phyloP scores from a whole-genome alignment of 78 protist genomes.

The Ministeria vibrans region DNA sequence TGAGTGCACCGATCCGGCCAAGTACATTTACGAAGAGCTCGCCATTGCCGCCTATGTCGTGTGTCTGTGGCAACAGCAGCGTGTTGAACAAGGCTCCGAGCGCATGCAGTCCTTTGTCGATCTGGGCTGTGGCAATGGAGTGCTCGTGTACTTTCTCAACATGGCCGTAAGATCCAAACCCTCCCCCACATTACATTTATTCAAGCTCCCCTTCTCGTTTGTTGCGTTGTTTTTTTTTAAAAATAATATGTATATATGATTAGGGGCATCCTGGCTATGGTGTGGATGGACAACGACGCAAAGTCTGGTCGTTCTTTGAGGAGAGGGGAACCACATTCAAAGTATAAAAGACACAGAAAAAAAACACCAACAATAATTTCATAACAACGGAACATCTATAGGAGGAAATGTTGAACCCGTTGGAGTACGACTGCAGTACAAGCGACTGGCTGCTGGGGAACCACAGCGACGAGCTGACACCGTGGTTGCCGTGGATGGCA shows the following conservation, averaged over 20 bases:
- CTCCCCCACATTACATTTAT: no score
- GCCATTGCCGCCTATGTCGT: constrained; percentile 55
- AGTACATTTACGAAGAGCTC: constrained; percentile 60
- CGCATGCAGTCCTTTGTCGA: constrained; percentile 41
- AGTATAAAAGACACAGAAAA: no score
- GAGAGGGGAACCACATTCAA: background rate
- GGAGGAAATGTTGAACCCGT: background rate
- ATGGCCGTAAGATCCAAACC: no score
- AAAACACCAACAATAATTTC: no score
- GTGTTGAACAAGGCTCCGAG: no score
- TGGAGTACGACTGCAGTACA: constrained; percentile 3
- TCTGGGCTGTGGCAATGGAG: constrained; percentile 72
- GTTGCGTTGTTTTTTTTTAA: no score
- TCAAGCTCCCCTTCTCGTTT: no score
- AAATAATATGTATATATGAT: no score
- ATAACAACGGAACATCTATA: no score
- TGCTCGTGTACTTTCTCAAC: constrained; percentile 41
- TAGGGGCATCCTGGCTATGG: constrained; percentile 56
- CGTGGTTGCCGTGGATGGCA: constrained; percentile 64
- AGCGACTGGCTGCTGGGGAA: constrained; percentile 64
- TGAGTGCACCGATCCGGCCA: constrained; percentile 47
- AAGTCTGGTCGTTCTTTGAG: background rate
- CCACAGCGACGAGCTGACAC: constrained; percentile 63
- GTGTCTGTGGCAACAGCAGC: constrained; percentile 44
- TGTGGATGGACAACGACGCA: constrained; percentile 23